These are phyloP conservation scores for Suillus decipiens DNA, from an alignment of 768 basidiomycete species.

Conservation along the genomic window DNA sequence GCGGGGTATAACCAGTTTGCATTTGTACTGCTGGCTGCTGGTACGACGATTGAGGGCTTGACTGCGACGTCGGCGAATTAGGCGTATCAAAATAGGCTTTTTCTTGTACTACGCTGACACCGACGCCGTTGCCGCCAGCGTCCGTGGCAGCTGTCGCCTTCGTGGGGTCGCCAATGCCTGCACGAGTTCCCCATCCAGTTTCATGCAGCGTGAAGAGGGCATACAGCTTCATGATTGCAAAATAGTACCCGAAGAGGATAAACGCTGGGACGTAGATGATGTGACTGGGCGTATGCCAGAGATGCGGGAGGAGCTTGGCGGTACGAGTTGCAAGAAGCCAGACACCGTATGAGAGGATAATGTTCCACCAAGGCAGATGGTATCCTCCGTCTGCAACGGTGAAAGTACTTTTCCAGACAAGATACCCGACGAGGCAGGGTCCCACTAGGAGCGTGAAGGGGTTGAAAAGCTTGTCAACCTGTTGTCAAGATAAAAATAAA, in stretches of 20 bases:
- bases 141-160: constrained; percentile 74
- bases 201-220: constrained; percentile 90
- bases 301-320: constrained; percentile 78
- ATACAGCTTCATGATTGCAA: constrained; percentile 93
- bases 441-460: constrained; percentile 86
- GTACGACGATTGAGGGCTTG: not conserved
- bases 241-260: constrained; percentile 92
- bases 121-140: constrained; percentile 23
- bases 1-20: constrained; percentile 11
- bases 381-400: constrained; percentile 69
- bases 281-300: constrained; percentile 75
- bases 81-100: constrained; percentile 16
- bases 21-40: constrained; percentile 10
- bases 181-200: constrained; percentile 96
- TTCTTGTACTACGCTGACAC: constrained; percentile 24
- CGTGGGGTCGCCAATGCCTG: constrained; percentile 84
- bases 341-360: constrained; percentile 63
- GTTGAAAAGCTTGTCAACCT: constrained; percentile 87
- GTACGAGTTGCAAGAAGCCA: constrained; percentile 74
- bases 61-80: not conserved
- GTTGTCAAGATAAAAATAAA: not conserved
- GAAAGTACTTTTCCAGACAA: constrained; percentile 80
- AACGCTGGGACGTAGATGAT: constrained; percentile 85
- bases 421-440: constrained; percentile 72
- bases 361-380: constrained; percentile 85